A percentile compares a stretch with the other conserved stretches of the same genome.
These are phyloP conservation scores for Carallia pectinifolia DNA, from an alignment of 345 rosid genomes.

Conservation along the genomic window DNA sequence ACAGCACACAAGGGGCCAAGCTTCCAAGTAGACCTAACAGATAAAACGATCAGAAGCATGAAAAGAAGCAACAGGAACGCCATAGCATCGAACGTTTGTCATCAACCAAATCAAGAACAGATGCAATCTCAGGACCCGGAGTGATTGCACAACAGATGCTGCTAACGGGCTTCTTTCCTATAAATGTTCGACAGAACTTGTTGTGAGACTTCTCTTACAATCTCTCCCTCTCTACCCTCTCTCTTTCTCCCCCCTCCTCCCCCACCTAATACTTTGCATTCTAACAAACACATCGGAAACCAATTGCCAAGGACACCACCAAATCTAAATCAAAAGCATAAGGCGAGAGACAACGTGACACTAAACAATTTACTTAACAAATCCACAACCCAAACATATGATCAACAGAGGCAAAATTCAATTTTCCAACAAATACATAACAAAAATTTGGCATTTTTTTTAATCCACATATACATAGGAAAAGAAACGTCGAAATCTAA, in stretches of 20 bases:
- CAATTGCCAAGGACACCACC: too few relatives aligned
- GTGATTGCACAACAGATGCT: neutral
- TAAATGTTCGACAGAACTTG: too few relatives aligned
- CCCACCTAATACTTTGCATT: too few relatives aligned
- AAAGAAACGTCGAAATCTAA: too few relatives aligned
- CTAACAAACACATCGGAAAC: too few relatives aligned
- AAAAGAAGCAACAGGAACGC: neutral
- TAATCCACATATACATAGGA: too few relatives aligned
- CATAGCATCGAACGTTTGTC: neutral
- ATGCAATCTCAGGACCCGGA: neutral
- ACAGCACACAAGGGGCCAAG: conserved; percentile 78
- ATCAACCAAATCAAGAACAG: neutral
- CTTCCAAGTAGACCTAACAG: conserved; percentile 77
- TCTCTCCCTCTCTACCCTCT: too few relatives aligned
- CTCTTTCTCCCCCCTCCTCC: too few relatives aligned
- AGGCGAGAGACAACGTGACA: too few relatives aligned
- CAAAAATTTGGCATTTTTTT: neutral
- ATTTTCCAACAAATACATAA: neutral
- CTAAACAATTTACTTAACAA: too few relatives aligned
- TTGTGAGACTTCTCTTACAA: too few relatives aligned
- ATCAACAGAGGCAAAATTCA: neutral
- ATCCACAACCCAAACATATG: neutral
- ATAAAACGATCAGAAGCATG: neutral
- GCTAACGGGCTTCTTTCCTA: neutral
- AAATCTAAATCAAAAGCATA: too few relatives aligned